Base-by-base conservation (phyloP, 2,329 filamentous ascomycete species). In the Ampelomyces quisqualis region DNA sequence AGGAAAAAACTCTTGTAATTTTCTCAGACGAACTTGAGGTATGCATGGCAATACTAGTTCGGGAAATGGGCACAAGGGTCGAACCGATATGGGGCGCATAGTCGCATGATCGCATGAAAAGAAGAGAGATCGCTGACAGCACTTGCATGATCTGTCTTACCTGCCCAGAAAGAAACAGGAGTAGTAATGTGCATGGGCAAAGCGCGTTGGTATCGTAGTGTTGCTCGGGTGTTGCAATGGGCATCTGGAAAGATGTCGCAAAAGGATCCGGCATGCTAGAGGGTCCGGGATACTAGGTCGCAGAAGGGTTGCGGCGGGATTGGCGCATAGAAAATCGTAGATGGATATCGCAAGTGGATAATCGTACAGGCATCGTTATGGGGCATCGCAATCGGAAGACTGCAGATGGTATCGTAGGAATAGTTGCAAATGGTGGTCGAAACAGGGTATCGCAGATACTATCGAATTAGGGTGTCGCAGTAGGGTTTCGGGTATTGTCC, bases 71-170 rank as follows among this genome's bases (percentile, higher is more conserved):
- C 34, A 45, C 40, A 22, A 42, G 32, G 40, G 40, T 26, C 23
- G 49, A 38, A 43, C 45, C 40, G 26, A 41, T 36, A 37, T 36
- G 43, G 44, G 40, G 47, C 40, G 38, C 33, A 38, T 31, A 31
- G 26, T 28, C 26, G 26, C 26, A 45, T 28, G 42, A 40, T 53
- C 15, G 53, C 49, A 48, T 40, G 51, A 45, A 47, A 30, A 26
- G 27, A 33, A 26, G 40, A 27, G 23, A 45, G 24, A 47, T 46
- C 24, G 48, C 38, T 40, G 49, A 46, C 38, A 53, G 43, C 48
- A 54, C 46, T 47, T 48, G 50, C 38, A 49, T 47, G 33, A 52
- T 45, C 43, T 42, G 37, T 44, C 52, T 55, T 54, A 57, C 52
- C 52, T 55, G 43, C 44, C 45, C 33, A 33, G 20, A 29, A 29